Evolutionary conservation across 2,329 filamentous ascomycete genomes (phyloP).

Genomic region (Rutstroemia sp.): DNA sequence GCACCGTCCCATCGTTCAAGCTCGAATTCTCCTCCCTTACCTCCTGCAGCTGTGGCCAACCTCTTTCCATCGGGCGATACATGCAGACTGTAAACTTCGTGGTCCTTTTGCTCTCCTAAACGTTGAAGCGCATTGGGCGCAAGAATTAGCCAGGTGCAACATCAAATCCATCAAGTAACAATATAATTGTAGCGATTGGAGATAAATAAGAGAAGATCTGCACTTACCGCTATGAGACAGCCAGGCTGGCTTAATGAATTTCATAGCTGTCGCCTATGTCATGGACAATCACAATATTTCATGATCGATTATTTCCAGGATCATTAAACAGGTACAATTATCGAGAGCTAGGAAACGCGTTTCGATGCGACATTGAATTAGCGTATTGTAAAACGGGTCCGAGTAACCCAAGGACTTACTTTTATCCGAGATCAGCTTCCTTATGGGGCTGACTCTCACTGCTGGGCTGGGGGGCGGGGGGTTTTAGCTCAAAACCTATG

Average conservation of each 20-base stretch:
- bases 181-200: neutral
- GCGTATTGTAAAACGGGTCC: neutral
- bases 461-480: too few relatives aligned
- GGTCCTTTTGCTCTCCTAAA: slow-evolving; percentile 89
- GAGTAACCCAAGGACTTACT: neutral
- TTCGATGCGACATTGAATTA: neutral
- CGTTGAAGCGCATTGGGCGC: slow-evolving; percentile 21
- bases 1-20: slow-evolving; percentile 6
- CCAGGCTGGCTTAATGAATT: slow-evolving; percentile 92
- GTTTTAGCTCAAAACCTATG: too few relatives aligned
- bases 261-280: slow-evolving; percentile 45
- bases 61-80: slow-evolving; percentile 90
- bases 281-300: slow-evolving; percentile 17
- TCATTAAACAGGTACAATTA: slow-evolving; percentile 5
- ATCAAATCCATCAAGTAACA: too few relatives aligned
- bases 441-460: too few relatives aligned
- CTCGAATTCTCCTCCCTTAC: slow-evolving; percentile 38
- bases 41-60: slow-evolving; percentile 88
- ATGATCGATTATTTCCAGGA: slow-evolving; percentile 19
- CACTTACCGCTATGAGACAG: slow-evolving; percentile 78
- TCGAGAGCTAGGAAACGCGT: slow-evolving; percentile 10
- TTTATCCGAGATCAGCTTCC: neutral
- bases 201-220: neutral
- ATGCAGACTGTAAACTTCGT: slow-evolving; percentile 97
- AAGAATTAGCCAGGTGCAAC: slow-evolving; percentile 19